Conservation (phyloP, 495 filamentous ascomycete genomes). For the Hypomontagnella submonticulosa region DNA sequence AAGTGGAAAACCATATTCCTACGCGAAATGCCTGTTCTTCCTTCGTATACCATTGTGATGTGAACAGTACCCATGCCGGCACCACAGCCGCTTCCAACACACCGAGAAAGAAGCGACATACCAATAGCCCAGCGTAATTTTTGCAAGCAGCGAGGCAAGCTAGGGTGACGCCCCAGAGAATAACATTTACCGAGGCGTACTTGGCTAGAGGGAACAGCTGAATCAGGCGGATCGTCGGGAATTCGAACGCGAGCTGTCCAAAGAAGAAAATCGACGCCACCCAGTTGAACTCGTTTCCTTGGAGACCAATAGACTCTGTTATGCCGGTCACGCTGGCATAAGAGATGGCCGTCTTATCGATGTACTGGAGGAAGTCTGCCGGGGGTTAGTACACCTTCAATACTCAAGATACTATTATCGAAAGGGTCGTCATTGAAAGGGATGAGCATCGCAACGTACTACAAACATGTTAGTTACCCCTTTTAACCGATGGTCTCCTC, state of each 20-base stretch:
- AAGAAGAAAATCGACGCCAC: constrained; percentile 66
- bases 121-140: constrained; percentile 59
- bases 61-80: constrained; percentile 71
- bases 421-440: neutral
- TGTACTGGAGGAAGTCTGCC: constrained; percentile 68
- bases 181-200: constrained; percentile 65
- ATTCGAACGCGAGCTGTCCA: constrained; percentile 71
- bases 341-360: constrained; percentile 73
- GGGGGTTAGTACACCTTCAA: constrained; percentile 6
- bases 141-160: constrained; percentile 62
- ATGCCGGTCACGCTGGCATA: constrained; percentile 73
- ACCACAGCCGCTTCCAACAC: constrained; percentile 70
- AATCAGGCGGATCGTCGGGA: constrained; percentile 69
- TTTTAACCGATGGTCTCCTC: neutral
- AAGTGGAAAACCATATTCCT: constrained; percentile 73
- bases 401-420: neutral
- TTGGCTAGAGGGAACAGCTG: constrained; percentile 69
- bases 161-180: constrained; percentile 67
- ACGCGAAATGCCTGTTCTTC: constrained; percentile 67
- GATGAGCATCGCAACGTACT: constrained; percentile 8
- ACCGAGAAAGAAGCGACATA: constrained; percentile 69
- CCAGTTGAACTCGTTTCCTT: constrained; percentile 45
- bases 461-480: neutral
- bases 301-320: constrained; percentile 46
- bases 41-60: constrained; percentile 71